A percentile compares a stretch with the other conserved stretches of the same genome.
These are phyloP conservation scores for Ceratocystis cubensis DNA, from an alignment of 2,329 filamentous ascomycete genomes.

Conservation along the genomic window DNA sequence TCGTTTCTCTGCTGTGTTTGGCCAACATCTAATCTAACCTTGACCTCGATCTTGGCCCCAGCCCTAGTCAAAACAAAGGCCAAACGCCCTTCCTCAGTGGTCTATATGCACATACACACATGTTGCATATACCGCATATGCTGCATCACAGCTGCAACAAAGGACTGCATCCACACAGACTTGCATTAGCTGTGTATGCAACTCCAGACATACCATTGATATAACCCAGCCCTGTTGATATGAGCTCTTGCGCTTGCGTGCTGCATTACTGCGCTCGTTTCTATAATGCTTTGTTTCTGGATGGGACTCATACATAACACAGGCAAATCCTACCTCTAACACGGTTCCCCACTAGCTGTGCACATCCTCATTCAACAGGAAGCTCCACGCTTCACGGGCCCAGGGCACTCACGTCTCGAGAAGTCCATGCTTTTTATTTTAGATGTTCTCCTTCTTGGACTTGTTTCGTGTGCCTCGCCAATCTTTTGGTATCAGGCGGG, in stretches of 20 bases:
- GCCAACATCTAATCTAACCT: not conserved
- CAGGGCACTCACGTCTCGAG: constrained; percentile 1
- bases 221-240: not conserved
- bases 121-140: not conserved
- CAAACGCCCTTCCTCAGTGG: not conserved
- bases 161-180: not conserved
- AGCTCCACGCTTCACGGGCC: not conserved
- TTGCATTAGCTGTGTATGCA: not conserved
- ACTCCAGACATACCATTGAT: not conserved
- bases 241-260: not conserved
- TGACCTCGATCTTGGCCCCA: not conserved
- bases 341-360: not conserved
- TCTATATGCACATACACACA: not conserved
- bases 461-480: not conserved
- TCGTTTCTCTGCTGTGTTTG: not conserved
- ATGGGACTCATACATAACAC: not conserved
- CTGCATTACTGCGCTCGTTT: not conserved
- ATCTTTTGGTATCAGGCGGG: not conserved
- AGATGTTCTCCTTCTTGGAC: not conserved
- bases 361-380: constrained; percentile 8
- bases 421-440: constrained; percentile 1
- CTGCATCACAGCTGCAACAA: not conserved
- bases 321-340: not conserved
- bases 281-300: not conserved
- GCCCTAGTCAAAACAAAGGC: not conserved